These are phyloP conservation scores for Mycosarcoma mackinlayi DNA, from an alignment of 1,284 basidiomycete species.

Conservation along the genomic window DNA sequence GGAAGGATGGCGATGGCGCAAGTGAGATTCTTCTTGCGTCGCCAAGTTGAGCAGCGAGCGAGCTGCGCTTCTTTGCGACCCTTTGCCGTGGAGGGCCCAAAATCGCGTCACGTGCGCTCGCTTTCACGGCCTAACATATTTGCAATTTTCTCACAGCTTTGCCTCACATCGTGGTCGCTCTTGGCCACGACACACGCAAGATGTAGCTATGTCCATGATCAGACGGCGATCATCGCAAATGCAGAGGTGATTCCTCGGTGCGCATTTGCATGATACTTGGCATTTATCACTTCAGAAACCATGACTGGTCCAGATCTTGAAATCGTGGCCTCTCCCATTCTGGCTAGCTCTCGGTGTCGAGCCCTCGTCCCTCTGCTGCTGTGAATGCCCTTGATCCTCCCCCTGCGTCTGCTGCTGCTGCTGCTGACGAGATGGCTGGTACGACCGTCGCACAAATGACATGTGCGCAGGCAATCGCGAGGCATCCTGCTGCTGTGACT, in stretches of 20 bases:
- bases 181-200: background rate
- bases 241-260: too few relatives aligned
- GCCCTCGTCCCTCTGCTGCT: slow-evolving; percentile 10
- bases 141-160: background rate
- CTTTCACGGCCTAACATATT: background rate
- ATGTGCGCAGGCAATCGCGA: slow-evolving; percentile 2
- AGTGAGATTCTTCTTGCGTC: slow-evolving; percentile 18
- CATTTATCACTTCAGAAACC: slow-evolving; percentile 25
- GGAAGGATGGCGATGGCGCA: slow-evolving; percentile 9
- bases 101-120: slow-evolving; percentile 17
- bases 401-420: slow-evolving; percentile 11
- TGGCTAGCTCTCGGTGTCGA: slow-evolving; percentile 1
- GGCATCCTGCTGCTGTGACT: slow-evolving; percentile 20
- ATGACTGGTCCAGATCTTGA: slow-evolving; percentile 40
- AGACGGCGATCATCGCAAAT: too few relatives aligned
- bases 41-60: too few relatives aligned
- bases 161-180: background rate
- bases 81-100: slow-evolving; percentile 17
- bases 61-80: slow-evolving; percentile 13
- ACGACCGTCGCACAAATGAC: slow-evolving; percentile 9
- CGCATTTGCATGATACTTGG: background rate
- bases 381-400: slow-evolving; percentile 10
- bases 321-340: slow-evolving; percentile 16
- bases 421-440: slow-evolving; percentile 16
- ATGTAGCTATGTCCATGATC: too few relatives aligned